Base-by-base conservation (phyloP, 2,329 filamentous ascomycete species). In the Fonsecaea pugnacius region DNA sequence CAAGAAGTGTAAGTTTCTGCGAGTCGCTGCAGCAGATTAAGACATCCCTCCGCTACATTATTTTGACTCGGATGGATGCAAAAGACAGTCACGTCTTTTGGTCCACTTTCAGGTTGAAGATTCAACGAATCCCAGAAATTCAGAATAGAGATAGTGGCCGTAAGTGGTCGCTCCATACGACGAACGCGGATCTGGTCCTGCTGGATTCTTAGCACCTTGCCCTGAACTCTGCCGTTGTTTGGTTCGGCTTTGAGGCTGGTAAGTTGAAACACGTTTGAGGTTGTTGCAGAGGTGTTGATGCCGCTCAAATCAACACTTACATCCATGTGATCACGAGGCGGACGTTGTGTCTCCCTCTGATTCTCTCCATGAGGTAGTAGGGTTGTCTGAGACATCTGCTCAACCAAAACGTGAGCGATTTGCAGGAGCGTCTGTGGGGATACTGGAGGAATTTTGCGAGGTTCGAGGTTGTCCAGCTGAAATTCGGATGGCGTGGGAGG, bases 61-160 rank as follows among this genome's bases (percentile, higher is more conserved):
- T 78, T 76, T 59, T 77, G 79, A 60, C 74, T 69, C 2, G 86
- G 85, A 68, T 83, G 82, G 9, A 89, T 76, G 68, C 84, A 85
- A 70, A 85, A 85, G 0, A 82, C 78, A 24, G 81, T 79, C n/a
- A 88, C 74, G 70, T 87, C 79, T 71, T 88, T 88, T 1, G 78
- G 64, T 1, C 84, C 82, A 70, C 79, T 81, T 43, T 80, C 79
- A 36, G 86, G 86, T 46, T 82, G 81, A 9, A 89, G 75, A 18
- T 83, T 84, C 46, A 88, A 80, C 1, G 83, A 80, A 67, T 88
- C 85, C 86, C 86, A 88, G 69, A 88, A 88, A 2, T 79, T 75
- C 55, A 87, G 72, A 4, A 85, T 82, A 8, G 85, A 78, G 3
- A 85, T 82, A 14, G 87, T 76, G 56, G 86, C 75, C 67, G 87